Conservation (phyloP, 306 rosid genomes). For the Spatholobus suberectus region DNA sequence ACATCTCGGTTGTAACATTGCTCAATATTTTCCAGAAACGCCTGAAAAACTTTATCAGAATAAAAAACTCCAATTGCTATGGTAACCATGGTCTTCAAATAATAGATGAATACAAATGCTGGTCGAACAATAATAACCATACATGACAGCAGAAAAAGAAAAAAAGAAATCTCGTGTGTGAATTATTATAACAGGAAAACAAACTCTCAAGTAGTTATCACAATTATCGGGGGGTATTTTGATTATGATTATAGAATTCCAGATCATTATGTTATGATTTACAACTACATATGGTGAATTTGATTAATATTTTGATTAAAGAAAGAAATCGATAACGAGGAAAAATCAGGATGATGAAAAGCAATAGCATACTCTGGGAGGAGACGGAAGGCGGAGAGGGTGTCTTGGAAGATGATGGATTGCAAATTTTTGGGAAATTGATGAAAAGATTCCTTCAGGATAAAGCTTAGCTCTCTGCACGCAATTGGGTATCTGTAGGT, state of each 20-base stretch:
- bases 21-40: not conserved
- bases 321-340: not conserved
- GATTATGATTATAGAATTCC: not conserved
- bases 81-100: not conserved
- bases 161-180: not conserved
- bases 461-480: constrained; percentile 74
- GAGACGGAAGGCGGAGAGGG: constrained; percentile 80
- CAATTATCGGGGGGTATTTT: no score
- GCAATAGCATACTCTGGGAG: constrained; percentile 65
- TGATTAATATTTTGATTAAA: constrained; percentile 7
- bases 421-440: constrained; percentile 75
- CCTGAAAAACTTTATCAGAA: not conserved
- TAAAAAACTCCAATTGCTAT: not conserved
- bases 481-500: constrained; percentile 65
- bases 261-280: not conserved
- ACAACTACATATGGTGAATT: not conserved
- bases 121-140: not conserved
- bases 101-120: not conserved
- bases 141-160: not conserved
- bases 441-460: constrained; percentile 62
- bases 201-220: not conserved
- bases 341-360: not conserved
- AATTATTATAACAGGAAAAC: not conserved
- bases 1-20: not conserved
- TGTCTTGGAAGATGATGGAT: constrained; percentile 66